Percentiles rank a stretch among this genome's conserved stretches.
These are phyloP conservation scores for Ocimum tenuiflorum DNA, from an alignment of 257 asterid genomes.

Conservation along the genomic window DNA sequence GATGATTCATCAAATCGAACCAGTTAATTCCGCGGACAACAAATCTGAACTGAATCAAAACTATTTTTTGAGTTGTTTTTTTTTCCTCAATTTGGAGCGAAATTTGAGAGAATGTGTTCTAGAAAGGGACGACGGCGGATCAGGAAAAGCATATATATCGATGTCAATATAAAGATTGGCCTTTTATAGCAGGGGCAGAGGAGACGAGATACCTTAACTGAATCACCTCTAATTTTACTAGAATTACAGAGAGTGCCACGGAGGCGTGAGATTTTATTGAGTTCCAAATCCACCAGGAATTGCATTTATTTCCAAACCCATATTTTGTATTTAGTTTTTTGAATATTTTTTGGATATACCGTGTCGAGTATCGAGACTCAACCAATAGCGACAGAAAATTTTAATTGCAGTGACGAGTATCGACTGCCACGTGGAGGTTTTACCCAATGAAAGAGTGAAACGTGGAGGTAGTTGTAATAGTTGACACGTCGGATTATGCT, in stretches of 20 bases:
- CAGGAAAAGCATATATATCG: constrained; percentile 14
- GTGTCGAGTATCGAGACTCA: neutral
- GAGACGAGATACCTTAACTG: neutral
- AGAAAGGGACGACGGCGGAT: constrained; percentile 42
- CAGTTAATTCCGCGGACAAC: neutral
- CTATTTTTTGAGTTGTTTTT: neutral
- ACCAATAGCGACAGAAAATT: constrained; percentile 8
- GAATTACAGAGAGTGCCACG: constrained; percentile 45
- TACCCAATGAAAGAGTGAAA: constrained; percentile 1
- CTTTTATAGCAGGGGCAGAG: constrained; percentile 15
- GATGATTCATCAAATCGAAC: constrained; percentile 24
- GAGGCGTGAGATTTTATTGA: constrained; percentile 7
- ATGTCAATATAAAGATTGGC: neutral
- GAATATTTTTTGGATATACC: neutral
- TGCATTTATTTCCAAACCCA: neutral
- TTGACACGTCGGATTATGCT: constrained; percentile 10
- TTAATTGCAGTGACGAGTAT: constrained; percentile 25
- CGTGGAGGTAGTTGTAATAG: neutral
- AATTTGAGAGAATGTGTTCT: constrained; percentile 17
- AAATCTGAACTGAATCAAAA: constrained; percentile 2
- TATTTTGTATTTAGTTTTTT: neutral
- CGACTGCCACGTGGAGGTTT: constrained; percentile 19
- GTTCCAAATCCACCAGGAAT: constrained; percentile 3
- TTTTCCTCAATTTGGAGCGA: constrained; percentile 14
- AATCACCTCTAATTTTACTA: constrained; percentile 16